Conservation (phyloP, 2,329 filamentous ascomycete species). For the Neonectria punicea region DNA sequence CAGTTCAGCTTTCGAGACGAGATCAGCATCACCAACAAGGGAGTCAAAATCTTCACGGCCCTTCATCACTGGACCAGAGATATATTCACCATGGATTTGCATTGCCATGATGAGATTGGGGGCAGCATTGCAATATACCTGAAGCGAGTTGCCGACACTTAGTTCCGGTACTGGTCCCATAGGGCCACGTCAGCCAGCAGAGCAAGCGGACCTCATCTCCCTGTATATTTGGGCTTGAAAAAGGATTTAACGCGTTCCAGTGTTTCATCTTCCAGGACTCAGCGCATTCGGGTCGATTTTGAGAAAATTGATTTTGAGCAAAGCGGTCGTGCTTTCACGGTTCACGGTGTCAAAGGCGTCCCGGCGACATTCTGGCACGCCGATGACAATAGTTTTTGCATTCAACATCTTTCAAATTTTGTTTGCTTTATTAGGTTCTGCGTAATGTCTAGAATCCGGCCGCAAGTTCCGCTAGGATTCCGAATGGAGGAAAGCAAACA, state of each 20-base stretch:
- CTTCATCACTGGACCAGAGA: neutral
- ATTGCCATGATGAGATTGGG: neutral
- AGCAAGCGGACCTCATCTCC: too few relatives aligned
- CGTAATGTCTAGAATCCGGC: neutral
- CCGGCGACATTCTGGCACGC: neutral
- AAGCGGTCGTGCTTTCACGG: neutral
- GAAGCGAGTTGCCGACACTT: neutral
- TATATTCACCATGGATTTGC: neutral
- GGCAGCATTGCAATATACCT: neutral
- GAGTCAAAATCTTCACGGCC: neutral
- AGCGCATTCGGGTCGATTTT: neutral
- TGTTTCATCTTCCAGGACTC: too few relatives aligned
- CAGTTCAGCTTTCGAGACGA: neutral
- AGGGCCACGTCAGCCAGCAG: too few relatives aligned
- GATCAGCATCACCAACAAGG: neutral
- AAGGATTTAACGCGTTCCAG: neutral
- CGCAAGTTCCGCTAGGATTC: neutral
- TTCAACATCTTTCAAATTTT: neutral
- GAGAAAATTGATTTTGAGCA: too few relatives aligned
- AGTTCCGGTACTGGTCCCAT: neutral
- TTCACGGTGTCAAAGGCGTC: neutral
- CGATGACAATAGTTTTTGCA: neutral
- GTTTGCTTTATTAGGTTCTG: neutral
- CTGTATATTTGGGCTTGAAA: neutral
- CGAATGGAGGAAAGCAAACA: neutral